A percentile compares a stretch with the other conserved stretches of the same genome.
phyloP scores from a whole-genome alignment of 257 asterid genomes.

The Primulina huaijiensis region DNA sequence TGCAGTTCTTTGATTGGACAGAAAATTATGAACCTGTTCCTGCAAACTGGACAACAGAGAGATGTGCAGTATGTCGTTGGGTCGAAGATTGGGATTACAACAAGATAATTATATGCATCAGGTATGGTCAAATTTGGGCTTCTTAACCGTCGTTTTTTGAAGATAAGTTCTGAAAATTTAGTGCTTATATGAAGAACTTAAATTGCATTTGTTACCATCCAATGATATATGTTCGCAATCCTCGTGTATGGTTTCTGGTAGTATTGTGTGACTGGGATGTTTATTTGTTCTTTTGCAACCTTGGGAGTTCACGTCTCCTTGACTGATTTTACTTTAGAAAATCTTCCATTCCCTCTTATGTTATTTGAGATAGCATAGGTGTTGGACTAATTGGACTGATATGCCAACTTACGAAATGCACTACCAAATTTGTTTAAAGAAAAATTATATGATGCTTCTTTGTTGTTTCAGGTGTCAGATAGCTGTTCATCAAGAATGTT shows the following conservation, averaged over 20 bases:
- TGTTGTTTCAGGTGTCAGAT: slow-evolving; percentile 78
- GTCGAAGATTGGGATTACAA: slow-evolving; percentile 99
- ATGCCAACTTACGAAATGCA: slow-evolving; percentile 2
- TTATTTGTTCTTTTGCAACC: neutral
- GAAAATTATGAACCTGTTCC: slow-evolving; percentile 87
- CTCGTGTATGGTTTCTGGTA: slow-evolving; percentile 11
- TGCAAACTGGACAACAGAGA: slow-evolving; percentile 97
- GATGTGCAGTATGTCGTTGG: slow-evolving; percentile 99
- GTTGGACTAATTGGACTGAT: slow-evolving; percentile 6
- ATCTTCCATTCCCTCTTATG: neutral
- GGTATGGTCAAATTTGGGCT: slow-evolving; percentile 35
- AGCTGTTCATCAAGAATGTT: slow-evolving; percentile 99
- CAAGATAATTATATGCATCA: slow-evolving; percentile 74
- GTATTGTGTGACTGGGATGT: neutral
- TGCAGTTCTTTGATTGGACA: slow-evolving; percentile 32
- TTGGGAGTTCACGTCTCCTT: neutral
- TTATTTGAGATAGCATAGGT: neutral
- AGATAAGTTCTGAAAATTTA: neutral
- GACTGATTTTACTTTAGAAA: neutral
- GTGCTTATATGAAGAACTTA: slow-evolving; percentile 18
- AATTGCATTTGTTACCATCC: slow-evolving; percentile 17
- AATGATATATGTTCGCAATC: neutral
- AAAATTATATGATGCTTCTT: slow-evolving; percentile 12
- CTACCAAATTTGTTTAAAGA: slow-evolving; percentile 14
- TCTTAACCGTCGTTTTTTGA: neutral